Evolutionary conservation across 306 rosid genomes (phyloP).

Genomic region (Rosa persica): DNA sequence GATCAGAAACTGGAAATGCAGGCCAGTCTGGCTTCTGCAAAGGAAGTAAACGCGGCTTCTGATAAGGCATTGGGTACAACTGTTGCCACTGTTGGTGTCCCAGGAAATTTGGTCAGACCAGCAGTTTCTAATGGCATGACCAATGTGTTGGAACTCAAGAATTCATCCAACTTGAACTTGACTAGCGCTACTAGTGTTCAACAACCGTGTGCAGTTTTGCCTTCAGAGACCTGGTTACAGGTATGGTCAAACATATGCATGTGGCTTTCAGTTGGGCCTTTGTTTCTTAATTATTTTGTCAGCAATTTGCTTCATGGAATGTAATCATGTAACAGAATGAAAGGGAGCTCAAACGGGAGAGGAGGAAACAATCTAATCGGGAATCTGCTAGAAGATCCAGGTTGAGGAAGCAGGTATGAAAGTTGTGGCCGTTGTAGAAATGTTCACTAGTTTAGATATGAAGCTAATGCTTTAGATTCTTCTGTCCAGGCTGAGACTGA

Average conservation of each 20-base stretch:
- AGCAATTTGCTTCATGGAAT: not conserved
- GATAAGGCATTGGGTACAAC: conserved; percentile 32
- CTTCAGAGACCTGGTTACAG: conserved; percentile 74
- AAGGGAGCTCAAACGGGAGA: conserved; percentile 84
- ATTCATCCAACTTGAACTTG: conserved; percentile 43
- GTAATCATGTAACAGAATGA: conserved; percentile 55
- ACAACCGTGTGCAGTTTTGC: conserved; percentile 53
- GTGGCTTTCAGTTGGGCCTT: conserved; percentile 6
- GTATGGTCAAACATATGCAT: conserved; percentile 30
- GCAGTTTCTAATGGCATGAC: conserved; percentile 65
- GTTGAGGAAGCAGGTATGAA: conserved; percentile 88
- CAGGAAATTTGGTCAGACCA: conserved; percentile 49
- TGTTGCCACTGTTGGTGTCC: conserved; percentile 33
- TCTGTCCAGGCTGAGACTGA: conserved; percentile 78
- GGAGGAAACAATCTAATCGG: conserved; percentile 94
- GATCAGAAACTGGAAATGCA: conserved; percentile 59
- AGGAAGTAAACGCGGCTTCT: conserved; percentile 40
- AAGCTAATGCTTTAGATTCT: conserved; percentile 22
- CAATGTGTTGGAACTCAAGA: conserved; percentile 60
- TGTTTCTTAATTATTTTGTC: not conserved
- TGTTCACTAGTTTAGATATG: not conserved
- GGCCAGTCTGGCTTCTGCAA: conserved; percentile 35
- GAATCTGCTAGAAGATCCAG: conserved; percentile 99
- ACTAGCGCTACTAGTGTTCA: conserved; percentile 32
- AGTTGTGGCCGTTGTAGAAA: not conserved